Percentiles rank a stretch among this genome's conserved stretches.
phyloP scores from a whole-genome alignment of 2,329 filamentous ascomycete species.

The Talaromyces amestolkiae region DNA sequence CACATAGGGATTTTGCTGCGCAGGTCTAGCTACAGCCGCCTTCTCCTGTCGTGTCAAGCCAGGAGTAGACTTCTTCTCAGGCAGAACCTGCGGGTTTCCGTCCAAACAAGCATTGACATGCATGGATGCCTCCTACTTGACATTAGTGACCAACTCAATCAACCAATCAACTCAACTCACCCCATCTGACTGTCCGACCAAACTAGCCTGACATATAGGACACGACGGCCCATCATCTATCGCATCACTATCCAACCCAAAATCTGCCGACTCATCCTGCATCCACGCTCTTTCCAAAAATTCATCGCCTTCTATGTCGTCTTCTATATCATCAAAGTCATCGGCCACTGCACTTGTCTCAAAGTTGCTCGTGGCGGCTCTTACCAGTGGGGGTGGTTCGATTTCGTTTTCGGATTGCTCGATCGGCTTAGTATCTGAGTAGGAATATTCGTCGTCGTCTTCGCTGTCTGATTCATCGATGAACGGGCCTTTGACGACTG shows the following conservation, averaged over 20 bases:
- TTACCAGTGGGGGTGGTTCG: constrained; percentile 43
- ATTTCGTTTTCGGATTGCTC: constrained; percentile 7
- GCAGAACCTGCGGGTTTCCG: constrained; percentile 66
- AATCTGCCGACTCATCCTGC: constrained; percentile 41
- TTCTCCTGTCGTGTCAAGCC: constrained; percentile 60
- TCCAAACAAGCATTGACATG: constrained; percentile 96
- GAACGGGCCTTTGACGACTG: constrained; percentile 33
- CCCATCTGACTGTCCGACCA: constrained; percentile 56
- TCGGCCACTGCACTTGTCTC: constrained; percentile 45
- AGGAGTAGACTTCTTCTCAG: constrained; percentile 23
- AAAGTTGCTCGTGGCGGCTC: constrained; percentile 47
- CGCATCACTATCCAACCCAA: constrained; percentile 24
- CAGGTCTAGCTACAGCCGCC: constrained; percentile 70
- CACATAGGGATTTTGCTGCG: constrained; percentile 75
- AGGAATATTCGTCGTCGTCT: constrained; percentile 35
- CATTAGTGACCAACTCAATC: constrained; percentile 22
- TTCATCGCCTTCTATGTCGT: constrained; percentile 64
- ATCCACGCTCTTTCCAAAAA: constrained; percentile 63
- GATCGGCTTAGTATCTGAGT: not conserved
- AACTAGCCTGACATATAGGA: constrained; percentile 70
- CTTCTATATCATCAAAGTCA: constrained; percentile 61
- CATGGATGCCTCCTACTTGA: constrained; percentile 64
- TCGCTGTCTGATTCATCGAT: constrained; percentile 56
- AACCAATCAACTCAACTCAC: constrained; percentile 28
- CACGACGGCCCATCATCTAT: constrained; percentile 50